A percentile compares a stretch with the other conserved stretches of the same genome.
Conservation (phyloP, 139 green algal species). For the Edaphochlamys debaryana region DNA sequence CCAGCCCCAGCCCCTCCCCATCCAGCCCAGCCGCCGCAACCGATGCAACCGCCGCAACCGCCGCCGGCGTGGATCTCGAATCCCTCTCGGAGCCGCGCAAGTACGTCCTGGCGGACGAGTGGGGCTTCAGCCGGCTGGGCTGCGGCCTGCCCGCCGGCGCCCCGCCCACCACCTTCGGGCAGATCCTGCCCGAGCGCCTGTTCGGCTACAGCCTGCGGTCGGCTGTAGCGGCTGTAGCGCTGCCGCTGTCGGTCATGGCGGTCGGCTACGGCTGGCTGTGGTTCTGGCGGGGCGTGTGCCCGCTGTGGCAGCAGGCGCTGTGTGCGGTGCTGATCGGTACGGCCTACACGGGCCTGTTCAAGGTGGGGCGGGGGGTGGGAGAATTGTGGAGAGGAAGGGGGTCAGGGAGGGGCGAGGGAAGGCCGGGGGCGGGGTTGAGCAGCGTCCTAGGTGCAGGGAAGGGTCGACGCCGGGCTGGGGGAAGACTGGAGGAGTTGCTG, state of each 20-base stretch:
- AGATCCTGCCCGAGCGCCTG: slow-evolving; percentile 14
- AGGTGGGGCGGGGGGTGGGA: not conserved
- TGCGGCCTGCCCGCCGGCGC: slow-evolving; percentile 39
- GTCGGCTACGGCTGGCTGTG: slow-evolving; percentile 56
- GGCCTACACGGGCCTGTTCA: slow-evolving; percentile 66
- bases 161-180: not conserved
- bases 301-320: slow-evolving; percentile 53
- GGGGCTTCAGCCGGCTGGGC: slow-evolving; percentile 49
- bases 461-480: too few species aligned
- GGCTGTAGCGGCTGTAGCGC: slow-evolving; percentile 1
- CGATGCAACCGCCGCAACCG: too few species aligned
- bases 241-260: slow-evolving; percentile 51
- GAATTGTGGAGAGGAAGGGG: too few species aligned
- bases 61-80: slow-evolving; percentile 9
- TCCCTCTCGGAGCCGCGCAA: slow-evolving; percentile 38
- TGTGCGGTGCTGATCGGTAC: slow-evolving; percentile 59
- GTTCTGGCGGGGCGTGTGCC: slow-evolving; percentile 60
- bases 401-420: too few species aligned
- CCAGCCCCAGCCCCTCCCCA: not conserved
- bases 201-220: not conserved
- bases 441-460: too few species aligned
- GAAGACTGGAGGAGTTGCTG: too few species aligned
- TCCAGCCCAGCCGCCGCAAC: too few species aligned
- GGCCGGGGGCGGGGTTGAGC: too few species aligned
- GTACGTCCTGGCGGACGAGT: slow-evolving; percentile 47